A percentile compares a stretch with the other conserved stretches of the same genome.
Evolutionary conservation across 2,329 filamentous ascomycete species (phyloP).

Genomic region (Microcyclospora pomicola): DNA sequence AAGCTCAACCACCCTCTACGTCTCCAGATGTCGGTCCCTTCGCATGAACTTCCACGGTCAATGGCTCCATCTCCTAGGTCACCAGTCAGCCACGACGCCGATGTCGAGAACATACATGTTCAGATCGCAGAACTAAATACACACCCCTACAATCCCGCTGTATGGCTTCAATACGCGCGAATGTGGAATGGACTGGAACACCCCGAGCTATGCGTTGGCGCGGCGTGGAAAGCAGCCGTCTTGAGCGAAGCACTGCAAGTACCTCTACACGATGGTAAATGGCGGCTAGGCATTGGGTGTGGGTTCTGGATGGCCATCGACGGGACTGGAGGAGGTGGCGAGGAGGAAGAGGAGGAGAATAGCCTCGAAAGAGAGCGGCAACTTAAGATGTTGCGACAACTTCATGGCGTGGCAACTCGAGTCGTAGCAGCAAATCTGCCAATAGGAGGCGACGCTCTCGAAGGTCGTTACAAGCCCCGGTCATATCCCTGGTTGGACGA

Average conservation of each 20-base stretch:
- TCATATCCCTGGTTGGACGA: constrained; percentile 18
- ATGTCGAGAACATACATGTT: too few species aligned
- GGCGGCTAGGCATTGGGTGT: constrained; percentile 10
- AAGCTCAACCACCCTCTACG: too few species aligned
- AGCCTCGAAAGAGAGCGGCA: constrained; percentile 1
- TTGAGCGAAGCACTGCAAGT: constrained; percentile 8
- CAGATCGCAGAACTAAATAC: too few species aligned
- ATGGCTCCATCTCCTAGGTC: too few species aligned
- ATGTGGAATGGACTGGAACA: constrained; percentile 10
- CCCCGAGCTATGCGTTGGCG: constrained; percentile 19
- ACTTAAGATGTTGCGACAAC: too few species aligned
- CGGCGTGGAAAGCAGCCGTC: constrained; percentile 13
- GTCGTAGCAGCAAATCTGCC: too few species aligned
- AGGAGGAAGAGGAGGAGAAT: constrained; percentile 1
- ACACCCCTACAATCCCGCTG: constrained; percentile 15
- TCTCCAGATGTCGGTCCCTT: too few species aligned
- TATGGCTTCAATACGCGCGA: constrained; percentile 12
- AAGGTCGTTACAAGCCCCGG: constrained; percentile 10
- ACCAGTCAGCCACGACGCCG: too few species aligned
- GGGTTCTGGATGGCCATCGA: constrained; percentile 18
- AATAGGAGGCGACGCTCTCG: not conserved
- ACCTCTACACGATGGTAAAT: constrained; percentile 1
- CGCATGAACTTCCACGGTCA: too few species aligned
- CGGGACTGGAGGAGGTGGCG: constrained; percentile 3
- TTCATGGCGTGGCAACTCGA: too few species aligned